A percentile compares a stretch with the other conserved stretches of the same genome.
Evolutionary conservation across 2,329 filamentous ascomycete genomes (phyloP).

Genomic region (Volutella citrinella): DNA sequence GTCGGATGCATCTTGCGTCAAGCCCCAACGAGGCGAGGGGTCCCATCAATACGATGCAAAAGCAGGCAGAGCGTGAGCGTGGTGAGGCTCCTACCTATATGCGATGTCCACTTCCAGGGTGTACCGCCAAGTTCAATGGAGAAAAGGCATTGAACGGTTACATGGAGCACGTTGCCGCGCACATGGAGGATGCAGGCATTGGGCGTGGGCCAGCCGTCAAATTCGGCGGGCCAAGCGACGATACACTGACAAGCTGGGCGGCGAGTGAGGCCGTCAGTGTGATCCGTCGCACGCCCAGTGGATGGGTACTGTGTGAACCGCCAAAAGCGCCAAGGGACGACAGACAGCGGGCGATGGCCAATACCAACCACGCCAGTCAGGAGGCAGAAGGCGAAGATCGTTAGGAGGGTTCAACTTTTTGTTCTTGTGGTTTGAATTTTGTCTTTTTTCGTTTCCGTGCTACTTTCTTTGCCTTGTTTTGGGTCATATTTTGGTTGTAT

Average conservation of each 20-base stretch:
- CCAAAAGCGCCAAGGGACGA: slow-evolving; percentile 20
- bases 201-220: slow-evolving; percentile 25
- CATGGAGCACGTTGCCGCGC: slow-evolving; percentile 84
- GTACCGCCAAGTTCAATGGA: slow-evolving; percentile 58
- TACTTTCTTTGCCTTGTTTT: no score
- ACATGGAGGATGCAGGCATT: slow-evolving; percentile 57
- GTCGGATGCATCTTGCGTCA: slow-evolving; percentile 73
- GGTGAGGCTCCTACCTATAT: slow-evolving; percentile 60
- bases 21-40: slow-evolving; percentile 38
- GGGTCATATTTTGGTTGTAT: no score
- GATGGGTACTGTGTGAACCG: slow-evolving; percentile 34
- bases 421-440: background rate
- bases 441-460: background rate
- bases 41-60: slow-evolving; percentile 57
- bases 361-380: slow-evolving; percentile 17
- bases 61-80: slow-evolving; percentile 56
- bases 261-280: slow-evolving; percentile 35
- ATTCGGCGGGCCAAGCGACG: slow-evolving; percentile 39
- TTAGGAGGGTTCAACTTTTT: slow-evolving; percentile 1
- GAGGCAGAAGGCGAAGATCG: slow-evolving; percentile 29
- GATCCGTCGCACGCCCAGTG: slow-evolving; percentile 22
- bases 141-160: slow-evolving; percentile 70
- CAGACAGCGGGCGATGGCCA: slow-evolving; percentile 5
- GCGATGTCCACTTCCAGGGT: slow-evolving; percentile 60
- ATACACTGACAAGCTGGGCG: slow-evolving; percentile 40